Conservation (phyloP, 176 grass and related monocot species). For the Cenchrus americanus region DNA sequence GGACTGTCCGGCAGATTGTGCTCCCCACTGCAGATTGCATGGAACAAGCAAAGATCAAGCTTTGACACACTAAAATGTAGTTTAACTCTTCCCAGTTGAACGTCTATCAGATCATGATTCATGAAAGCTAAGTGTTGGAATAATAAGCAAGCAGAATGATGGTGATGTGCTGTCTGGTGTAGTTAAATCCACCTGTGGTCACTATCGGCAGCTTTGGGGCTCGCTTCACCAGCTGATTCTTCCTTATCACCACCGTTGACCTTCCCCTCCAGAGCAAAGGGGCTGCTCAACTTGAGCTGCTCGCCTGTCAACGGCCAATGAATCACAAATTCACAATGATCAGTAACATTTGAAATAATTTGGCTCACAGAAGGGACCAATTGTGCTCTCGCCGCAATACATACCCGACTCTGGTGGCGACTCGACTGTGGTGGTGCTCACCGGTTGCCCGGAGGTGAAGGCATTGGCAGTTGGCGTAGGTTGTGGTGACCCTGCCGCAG, state of each 20-base stretch:
- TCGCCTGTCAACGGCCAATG: conserved; percentile 48
- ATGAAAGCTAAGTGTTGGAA: conserved; percentile 38
- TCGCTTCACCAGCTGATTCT: conserved; percentile 61
- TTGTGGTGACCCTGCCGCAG: not conserved
- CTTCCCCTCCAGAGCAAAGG: conserved; percentile 38
- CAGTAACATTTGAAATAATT: not conserved
- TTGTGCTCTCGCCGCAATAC: not conserved
- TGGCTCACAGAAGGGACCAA: not conserved
- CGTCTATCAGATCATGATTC: conserved; percentile 30
- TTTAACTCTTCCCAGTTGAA: not conserved
- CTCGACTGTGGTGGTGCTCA: conserved; percentile 20
- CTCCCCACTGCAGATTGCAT: conserved; percentile 53
- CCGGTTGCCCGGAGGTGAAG: conserved; percentile 21
- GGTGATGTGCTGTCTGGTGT: conserved; percentile 7
- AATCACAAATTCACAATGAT: conserved; percentile 35
- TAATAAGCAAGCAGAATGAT: conserved; percentile 21
- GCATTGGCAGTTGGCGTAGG: conserved; percentile 9
- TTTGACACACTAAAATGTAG: conserved; percentile 3
- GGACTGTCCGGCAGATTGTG: conserved; percentile 87
- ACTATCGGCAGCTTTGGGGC: conserved; percentile 59
- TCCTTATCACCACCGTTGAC: conserved; percentile 72
- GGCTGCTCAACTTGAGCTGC: conserved; percentile 35
- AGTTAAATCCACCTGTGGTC: conserved; percentile 73
- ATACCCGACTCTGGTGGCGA: conserved; percentile 40
- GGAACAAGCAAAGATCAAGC: not conserved